A percentile compares a stretch with the other conserved stretches of the same genome.
Conservation (phyloP, 2,329 filamentous ascomycete species). For the Talaromyces marneffei region DNA sequence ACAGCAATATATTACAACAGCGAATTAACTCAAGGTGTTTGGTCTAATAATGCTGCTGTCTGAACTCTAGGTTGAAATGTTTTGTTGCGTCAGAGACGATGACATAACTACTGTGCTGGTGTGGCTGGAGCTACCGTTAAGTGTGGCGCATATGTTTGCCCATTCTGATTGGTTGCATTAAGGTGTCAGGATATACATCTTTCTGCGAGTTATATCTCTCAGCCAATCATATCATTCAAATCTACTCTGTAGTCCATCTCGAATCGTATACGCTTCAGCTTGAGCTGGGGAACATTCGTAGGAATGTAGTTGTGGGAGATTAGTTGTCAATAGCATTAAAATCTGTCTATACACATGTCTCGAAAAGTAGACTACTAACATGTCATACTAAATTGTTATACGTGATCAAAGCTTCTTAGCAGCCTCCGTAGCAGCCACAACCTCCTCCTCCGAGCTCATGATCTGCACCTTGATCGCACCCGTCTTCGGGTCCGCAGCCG, state of each 20-base stretch:
- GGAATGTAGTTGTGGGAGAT: too few species aligned
- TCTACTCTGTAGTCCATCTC: too few species aligned
- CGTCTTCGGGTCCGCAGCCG: conserved; percentile 77
- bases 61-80: not conserved
- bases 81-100: not conserved
- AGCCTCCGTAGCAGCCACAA: conserved; percentile 17
- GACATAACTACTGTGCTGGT: not conserved
- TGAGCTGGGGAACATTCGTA: too few species aligned
- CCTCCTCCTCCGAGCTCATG: conserved; percentile 43
- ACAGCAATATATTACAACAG: not conserved
- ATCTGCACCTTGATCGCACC: conserved; percentile 98
- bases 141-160: not conserved
- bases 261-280: too few species aligned
- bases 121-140: not conserved
- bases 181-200: too few species aligned
- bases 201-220: too few species aligned
- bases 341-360: not conserved
- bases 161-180: not conserved
- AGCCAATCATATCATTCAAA: too few species aligned
- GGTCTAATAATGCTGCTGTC: not conserved
- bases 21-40: not conserved
- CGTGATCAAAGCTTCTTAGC: not conserved
- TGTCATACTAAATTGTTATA: not conserved
- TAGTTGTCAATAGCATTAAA: not conserved
- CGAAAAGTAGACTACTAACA: not conserved